Conservation (phyloP, 768 basidiomycete genomes). For the Calocybe cyanea region DNA sequence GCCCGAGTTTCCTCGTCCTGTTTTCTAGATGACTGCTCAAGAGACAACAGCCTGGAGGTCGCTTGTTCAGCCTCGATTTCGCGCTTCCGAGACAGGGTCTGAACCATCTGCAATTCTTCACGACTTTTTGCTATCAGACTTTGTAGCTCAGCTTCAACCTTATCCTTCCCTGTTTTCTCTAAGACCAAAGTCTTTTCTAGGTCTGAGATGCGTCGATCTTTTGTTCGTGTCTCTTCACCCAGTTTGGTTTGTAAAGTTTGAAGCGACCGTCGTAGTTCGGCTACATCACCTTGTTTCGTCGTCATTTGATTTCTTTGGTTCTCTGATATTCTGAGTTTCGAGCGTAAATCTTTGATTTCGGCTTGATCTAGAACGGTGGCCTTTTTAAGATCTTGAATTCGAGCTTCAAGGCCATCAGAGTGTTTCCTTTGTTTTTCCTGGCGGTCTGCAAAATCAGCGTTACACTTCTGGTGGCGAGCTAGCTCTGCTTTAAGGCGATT, state of each 20-base stretch:
- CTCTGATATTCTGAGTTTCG: conserved; percentile 55
- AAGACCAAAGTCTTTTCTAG: conserved; percentile 46
- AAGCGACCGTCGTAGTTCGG: conserved; percentile 47
- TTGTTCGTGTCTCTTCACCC: conserved; percentile 51
- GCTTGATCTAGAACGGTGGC: conserved; percentile 43
- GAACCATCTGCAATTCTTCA: conserved; percentile 34
- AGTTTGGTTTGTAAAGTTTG: conserved; percentile 46
- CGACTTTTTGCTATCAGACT: conserved; percentile 41
- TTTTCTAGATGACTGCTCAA: conserved; percentile 27
- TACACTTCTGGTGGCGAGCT: conserved; percentile 40
- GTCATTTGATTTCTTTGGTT: conserved; percentile 51
- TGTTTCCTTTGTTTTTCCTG: conserved; percentile 64
- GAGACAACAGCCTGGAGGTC: conserved; percentile 25
- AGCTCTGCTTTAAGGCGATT: conserved; percentile 59
- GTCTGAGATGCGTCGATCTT: conserved; percentile 51
- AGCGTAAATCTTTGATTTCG: conserved; percentile 60
- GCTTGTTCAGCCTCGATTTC: conserved; percentile 36
- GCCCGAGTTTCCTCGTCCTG: conserved; percentile 43
- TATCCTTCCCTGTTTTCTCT: conserved; percentile 51
- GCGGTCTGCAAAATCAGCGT: conserved; percentile 48
- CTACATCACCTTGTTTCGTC: conserved; percentile 47
- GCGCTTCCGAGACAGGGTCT: conserved; percentile 26
- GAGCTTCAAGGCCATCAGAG: conserved; percentile 50
- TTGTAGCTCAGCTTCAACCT: conserved; percentile 38
- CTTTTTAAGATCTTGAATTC: conserved; percentile 60